phyloP scores from a whole-genome alignment of 176 grass and related monocot species.

The Cenchrus purpureus region DNA sequence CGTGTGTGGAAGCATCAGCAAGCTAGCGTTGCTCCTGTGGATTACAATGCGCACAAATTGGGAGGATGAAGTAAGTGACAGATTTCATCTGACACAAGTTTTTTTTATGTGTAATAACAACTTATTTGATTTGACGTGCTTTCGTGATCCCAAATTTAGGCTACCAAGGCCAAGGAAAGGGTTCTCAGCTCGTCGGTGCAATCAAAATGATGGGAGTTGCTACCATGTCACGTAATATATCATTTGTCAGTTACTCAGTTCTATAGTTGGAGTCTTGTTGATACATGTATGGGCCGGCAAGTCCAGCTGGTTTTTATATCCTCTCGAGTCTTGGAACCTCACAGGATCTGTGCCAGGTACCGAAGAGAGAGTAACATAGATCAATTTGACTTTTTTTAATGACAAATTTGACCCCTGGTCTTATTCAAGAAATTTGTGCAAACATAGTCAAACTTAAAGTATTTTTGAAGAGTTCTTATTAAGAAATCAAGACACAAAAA shows the following conservation, averaged over 20 bases:
- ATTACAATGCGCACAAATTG: conserved; percentile 31
- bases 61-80: conserved; percentile 14
- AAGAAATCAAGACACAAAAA: too few relatives aligned
- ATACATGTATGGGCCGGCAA: not conserved
- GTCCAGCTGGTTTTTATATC: not conserved
- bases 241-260: not conserved
- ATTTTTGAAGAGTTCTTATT: too few relatives aligned
- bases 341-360: too few relatives aligned
- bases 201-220: not conserved
- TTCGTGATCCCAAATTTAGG: not conserved
- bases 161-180: conserved; percentile 14
- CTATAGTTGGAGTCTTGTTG: not conserved
- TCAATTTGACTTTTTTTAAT: too few relatives aligned
- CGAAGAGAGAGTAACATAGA: too few relatives aligned
- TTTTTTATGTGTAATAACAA: not conserved
- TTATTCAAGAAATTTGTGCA: too few relatives aligned
- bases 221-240: not conserved
- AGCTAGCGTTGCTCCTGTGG: conserved; percentile 12
- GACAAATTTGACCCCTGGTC: too few relatives aligned
- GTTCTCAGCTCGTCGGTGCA: not conserved
- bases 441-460: too few relatives aligned
- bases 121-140: not conserved
- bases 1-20: conserved; percentile 21
- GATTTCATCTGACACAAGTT: not conserved
- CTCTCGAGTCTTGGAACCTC: not conserved